phyloP scores from a whole-genome alignment of 768 basidiomycete genomes.

The Boletales sp. region DNA sequence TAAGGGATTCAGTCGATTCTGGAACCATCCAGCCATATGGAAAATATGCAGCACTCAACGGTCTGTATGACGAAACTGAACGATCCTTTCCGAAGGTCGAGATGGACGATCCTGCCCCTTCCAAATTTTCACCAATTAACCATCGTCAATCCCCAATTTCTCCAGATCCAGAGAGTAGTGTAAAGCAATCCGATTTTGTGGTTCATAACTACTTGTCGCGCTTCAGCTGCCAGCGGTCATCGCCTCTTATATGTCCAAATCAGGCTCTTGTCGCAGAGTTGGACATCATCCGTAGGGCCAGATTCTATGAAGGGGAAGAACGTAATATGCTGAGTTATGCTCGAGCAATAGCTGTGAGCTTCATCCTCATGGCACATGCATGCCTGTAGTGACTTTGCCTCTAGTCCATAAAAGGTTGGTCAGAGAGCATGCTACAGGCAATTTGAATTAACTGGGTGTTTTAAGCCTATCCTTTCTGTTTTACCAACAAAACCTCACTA shows the following conservation, averaged over 20 bases:
- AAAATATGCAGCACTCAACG: conserved; percentile 53
- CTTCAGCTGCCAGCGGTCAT: conserved; percentile 60
- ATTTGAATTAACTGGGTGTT: background rate
- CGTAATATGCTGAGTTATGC: conserved; percentile 70
- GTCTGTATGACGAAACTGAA: conserved; percentile 47
- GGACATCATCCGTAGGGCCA: conserved; percentile 50
- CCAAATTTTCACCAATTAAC: background rate
- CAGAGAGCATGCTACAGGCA: background rate
- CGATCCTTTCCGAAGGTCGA: conserved; percentile 38
- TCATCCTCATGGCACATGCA: background rate
- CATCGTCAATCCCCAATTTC: background rate
- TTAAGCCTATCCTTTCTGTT: conserved; percentile 50
- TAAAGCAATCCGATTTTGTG: conserved; percentile 13
- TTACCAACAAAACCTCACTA: conserved; percentile 36
- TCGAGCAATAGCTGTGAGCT: conserved; percentile 64
- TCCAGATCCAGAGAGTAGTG: conserved; percentile 20
- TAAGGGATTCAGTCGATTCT: conserved; percentile 51
- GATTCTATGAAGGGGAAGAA: conserved; percentile 65
- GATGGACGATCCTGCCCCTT: background rate
- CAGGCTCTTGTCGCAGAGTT: conserved; percentile 59
- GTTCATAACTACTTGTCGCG: conserved; percentile 29
- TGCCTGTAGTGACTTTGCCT: background rate
- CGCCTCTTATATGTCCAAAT: conserved; percentile 68
- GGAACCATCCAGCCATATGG: conserved; percentile 47
- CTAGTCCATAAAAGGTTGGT: conserved; percentile 48